Percentiles rank a stretch among this genome's conserved stretches.
These are phyloP conservation scores for Begonia loranthoides DNA, from an alignment of 306 rosid genomes.

Conservation along the genomic window DNA sequence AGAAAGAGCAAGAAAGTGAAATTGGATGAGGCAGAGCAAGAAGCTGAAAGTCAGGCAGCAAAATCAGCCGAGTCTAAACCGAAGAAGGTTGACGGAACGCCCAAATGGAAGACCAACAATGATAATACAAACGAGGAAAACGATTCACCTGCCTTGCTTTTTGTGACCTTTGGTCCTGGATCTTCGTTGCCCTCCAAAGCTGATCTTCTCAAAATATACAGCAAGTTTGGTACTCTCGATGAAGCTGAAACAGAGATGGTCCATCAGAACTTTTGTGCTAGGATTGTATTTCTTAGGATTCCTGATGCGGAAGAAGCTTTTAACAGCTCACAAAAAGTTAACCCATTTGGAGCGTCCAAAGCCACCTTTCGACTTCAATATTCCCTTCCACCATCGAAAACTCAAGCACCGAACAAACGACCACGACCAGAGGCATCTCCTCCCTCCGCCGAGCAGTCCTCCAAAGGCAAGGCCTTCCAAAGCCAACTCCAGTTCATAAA, in stretches of 20 bases:
- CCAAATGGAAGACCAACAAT: constrained; percentile 8
- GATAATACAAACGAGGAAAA: constrained; percentile 14
- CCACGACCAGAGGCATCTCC: constrained; percentile 16
- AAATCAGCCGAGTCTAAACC: background rate
- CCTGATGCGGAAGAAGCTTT: constrained; percentile 48
- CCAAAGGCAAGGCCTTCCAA: background rate
- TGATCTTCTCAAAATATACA: constrained; percentile 34
- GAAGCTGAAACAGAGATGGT: constrained; percentile 49
- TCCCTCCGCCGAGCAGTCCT: constrained; percentile 15
- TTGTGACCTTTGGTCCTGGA: constrained; percentile 42
- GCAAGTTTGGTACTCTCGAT: constrained; percentile 49
- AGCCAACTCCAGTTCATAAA: constrained; percentile 13
- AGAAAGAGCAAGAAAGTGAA: background rate
- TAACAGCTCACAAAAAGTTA: constrained; percentile 23
- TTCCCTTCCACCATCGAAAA: constrained; percentile 21
- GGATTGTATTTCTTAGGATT: constrained; percentile 31
- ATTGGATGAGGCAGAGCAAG: background rate
- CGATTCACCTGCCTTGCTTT: constrained; percentile 23
- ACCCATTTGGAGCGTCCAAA: constrained; percentile 33
- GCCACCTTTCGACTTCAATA: constrained; percentile 33
- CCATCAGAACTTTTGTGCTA: constrained; percentile 33
- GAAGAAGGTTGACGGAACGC: constrained; percentile 4
- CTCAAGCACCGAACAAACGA: constrained; percentile 24
- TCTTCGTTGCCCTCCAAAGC: constrained; percentile 49
- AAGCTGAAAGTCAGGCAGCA: background rate